These are phyloP conservation scores for Pulveroboletus frians DNA, from an alignment of 768 basidiomycete genomes.

Conservation along the genomic window DNA sequence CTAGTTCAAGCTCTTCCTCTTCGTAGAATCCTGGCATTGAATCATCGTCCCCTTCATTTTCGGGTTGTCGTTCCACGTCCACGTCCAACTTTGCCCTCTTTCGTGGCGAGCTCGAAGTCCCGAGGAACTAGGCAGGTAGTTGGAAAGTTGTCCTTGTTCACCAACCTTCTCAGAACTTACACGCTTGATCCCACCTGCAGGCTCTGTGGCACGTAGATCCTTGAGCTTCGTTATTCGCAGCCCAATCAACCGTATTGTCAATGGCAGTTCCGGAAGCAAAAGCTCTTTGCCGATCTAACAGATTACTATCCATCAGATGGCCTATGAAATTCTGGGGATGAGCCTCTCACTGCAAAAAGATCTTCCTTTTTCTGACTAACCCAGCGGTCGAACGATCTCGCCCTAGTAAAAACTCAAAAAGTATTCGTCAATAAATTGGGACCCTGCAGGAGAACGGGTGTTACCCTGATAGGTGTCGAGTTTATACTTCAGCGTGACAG, in stretches of 20 bases:
- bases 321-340: neutral
- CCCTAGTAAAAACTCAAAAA: slow-evolving; percentile 66
- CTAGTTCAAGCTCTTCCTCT: slow-evolving; percentile 34
- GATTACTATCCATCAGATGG: slow-evolving; percentile 5
- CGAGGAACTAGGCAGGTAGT: slow-evolving; percentile 49
- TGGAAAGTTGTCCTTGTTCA: neutral
- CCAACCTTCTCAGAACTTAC: slow-evolving; percentile 38
- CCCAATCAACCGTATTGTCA: slow-evolving; percentile 81
- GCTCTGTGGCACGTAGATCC: slow-evolving; percentile 55
- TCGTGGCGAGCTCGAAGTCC: slow-evolving; percentile 32
- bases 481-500: slow-evolving; percentile 91
- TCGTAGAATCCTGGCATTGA: slow-evolving; percentile 53
- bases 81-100: slow-evolving; percentile 38
- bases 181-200: slow-evolving; percentile 61
- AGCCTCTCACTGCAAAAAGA: slow-evolving; percentile 56
- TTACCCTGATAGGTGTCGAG: slow-evolving; percentile 82
- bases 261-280: slow-evolving; percentile 71
- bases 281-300: slow-evolving; percentile 74
- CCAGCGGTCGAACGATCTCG: slow-evolving; percentile 73
- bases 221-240: slow-evolving; percentile 84
- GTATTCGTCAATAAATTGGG: slow-evolving; percentile 4
- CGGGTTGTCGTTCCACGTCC: slow-evolving; percentile 11
- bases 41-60: slow-evolving; percentile 25
- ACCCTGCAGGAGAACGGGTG: neutral
- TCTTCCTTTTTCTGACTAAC: slow-evolving; percentile 73